A percentile compares a stretch with the other conserved stretches of the same genome.
Evolutionary conservation across 2,329 filamentous ascomycete genomes (phyloP).

Genomic region (Clarireedia paspali): DNA sequence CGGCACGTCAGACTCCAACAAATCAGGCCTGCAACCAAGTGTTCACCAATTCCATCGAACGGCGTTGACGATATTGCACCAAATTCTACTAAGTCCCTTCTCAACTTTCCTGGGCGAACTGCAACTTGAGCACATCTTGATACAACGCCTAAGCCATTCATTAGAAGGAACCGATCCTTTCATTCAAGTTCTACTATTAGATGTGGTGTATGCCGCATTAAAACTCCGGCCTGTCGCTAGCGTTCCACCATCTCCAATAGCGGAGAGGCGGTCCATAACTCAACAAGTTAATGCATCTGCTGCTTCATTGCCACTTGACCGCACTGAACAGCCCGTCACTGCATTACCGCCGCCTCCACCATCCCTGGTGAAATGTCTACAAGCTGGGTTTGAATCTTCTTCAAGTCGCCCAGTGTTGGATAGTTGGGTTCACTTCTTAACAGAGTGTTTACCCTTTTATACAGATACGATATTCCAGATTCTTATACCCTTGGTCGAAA

Average conservation of each 20-base stretch:
- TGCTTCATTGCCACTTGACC: constrained; percentile 35
- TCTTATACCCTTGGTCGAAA: constrained; percentile 83
- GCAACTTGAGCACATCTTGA: constrained; percentile 62
- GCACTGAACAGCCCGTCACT: constrained; percentile 33
- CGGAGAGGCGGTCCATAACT: constrained; percentile 21
- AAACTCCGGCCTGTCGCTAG: constrained; percentile 45
- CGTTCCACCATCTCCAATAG: constrained; percentile 19
- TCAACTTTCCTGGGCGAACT: constrained; percentile 50
- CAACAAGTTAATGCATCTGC: constrained; percentile 26
- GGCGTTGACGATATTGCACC: constrained; percentile 61
- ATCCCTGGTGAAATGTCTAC: constrained; percentile 74
- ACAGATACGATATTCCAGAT: constrained; percentile 81
- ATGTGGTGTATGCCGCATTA: constrained; percentile 67
- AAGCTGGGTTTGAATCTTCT: constrained; percentile 68
- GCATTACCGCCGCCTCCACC: constrained; percentile 51
- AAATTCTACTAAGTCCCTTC: constrained; percentile 59
- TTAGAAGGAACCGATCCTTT: constrained; percentile 56
- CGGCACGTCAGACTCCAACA: constrained; percentile 32
- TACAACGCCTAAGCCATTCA: constrained; percentile 57
- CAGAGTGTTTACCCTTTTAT: constrained; percentile 77
- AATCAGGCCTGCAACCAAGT: constrained; percentile 37
- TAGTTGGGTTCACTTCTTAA: constrained; percentile 83
- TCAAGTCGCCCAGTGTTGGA: constrained; percentile 73
- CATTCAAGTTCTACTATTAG: constrained; percentile 70
- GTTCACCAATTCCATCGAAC: constrained; percentile 63